A percentile compares a stretch with the other conserved stretches of the same genome.
Conservation (phyloP, 306 rosid species). For the Delonix regia region DNA sequence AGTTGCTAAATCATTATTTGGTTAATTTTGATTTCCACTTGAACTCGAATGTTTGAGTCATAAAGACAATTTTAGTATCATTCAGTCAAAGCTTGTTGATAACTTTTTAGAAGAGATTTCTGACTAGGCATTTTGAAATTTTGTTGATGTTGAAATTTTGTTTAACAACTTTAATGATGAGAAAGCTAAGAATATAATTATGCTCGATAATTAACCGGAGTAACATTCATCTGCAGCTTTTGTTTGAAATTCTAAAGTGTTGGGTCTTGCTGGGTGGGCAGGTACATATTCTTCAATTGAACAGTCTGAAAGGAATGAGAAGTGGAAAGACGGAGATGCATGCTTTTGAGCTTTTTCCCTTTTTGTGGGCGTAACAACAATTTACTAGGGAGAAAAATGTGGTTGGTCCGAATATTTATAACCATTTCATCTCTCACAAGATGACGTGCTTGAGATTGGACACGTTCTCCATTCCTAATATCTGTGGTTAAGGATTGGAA, state of each 20-base stretch:
- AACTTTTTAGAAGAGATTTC: too few relatives aligned
- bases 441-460: slow-evolving; percentile 5
- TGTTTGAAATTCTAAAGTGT: background rate
- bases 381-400: background rate
- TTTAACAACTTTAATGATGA: too few relatives aligned
- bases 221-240: too few relatives aligned
- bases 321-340: background rate
- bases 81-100: too few relatives aligned
- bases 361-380: too few relatives aligned
- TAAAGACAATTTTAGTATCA: too few relatives aligned
- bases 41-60: too few relatives aligned
- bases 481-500: slow-evolving; percentile 31
- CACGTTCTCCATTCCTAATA: slow-evolving; percentile 20
- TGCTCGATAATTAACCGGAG: background rate
- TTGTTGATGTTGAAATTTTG: too few relatives aligned
- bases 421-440: background rate
- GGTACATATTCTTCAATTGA: background rate
- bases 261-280: background rate
- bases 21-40: too few relatives aligned
- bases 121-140: too few relatives aligned
- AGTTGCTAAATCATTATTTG: too few relatives aligned
- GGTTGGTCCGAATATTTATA: slow-evolving; percentile 29
- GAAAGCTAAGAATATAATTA: background rate
- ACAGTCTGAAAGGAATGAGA: background rate
- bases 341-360: background rate